A percentile compares a stretch with the other conserved stretches of the same genome.
These are phyloP conservation scores for Rutidosis leptorrhynchoides DNA, from an alignment of 129 eudicot species.

Conservation along the genomic window DNA sequence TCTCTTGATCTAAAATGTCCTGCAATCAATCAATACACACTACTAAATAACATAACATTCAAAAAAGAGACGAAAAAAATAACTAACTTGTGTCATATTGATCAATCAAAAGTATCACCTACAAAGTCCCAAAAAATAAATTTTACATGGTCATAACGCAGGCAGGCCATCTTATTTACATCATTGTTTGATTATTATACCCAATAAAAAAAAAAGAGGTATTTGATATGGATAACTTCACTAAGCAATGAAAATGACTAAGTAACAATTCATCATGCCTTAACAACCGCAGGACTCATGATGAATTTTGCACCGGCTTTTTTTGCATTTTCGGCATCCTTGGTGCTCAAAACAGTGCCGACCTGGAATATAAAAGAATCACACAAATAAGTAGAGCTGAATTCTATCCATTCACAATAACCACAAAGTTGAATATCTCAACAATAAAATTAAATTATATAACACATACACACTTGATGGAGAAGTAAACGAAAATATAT, in stretches of 20 bases:
- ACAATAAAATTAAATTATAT: not conserved
- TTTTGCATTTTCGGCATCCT: slow-evolving; percentile 65
- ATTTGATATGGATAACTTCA: not conserved
- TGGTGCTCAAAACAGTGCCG: slow-evolving; percentile 60
- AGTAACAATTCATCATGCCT: slow-evolving; percentile 39
- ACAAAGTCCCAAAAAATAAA: slow-evolving; percentile 6
- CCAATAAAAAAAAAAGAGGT: not conserved
- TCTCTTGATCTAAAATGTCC: slow-evolving; percentile 53
- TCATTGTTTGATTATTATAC: not conserved
- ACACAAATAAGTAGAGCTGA: too few species aligned
- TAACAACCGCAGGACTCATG: slow-evolving; percentile 86
- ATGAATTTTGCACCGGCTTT: slow-evolving; percentile 77
- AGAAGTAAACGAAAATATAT: not conserved
- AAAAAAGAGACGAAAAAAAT: not conserved
- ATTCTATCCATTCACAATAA: too few species aligned
- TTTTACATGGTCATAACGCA: slow-evolving; percentile 13
- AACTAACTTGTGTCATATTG: not conserved
- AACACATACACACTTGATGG: not conserved
- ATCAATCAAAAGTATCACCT: not conserved
- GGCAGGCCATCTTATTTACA: slow-evolving; percentile 11
- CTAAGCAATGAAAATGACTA: not conserved
- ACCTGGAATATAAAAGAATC: slow-evolving; percentile 46
- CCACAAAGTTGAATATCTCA: not conserved
- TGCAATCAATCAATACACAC: slow-evolving; percentile 30
- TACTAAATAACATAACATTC: not conserved